Percentiles rank a stretch among this genome's conserved stretches.
Conservation (phyloP, 2,329 filamentous ascomycete genomes). For the Lecanicillium sp. region DNA sequence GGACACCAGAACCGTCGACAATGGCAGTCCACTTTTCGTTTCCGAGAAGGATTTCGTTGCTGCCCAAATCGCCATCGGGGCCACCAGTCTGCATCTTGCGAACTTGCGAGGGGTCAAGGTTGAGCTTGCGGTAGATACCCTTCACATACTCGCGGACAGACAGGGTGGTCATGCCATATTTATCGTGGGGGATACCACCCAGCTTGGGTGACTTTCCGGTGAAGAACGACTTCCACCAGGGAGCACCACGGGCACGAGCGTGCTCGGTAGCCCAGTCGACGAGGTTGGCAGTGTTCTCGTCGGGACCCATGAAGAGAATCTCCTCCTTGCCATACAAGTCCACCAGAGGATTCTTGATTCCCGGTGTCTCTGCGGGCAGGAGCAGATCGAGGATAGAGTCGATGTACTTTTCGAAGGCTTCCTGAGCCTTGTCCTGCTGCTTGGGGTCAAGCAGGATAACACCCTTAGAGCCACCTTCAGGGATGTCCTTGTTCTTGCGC, state of each 20-base stretch:
- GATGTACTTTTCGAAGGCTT: constrained; percentile 99
- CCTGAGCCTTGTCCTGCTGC: constrained; percentile 85
- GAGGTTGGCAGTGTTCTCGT: constrained; percentile 96
- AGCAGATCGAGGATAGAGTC: constrained; percentile 96
- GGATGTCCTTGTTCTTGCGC: constrained; percentile 99
- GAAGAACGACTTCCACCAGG: constrained; percentile 99
- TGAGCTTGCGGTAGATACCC: constrained; percentile 93
- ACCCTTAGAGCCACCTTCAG: constrained; percentile 95
- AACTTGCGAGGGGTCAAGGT: constrained; percentile 76
- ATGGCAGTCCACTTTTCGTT: constrained; percentile 94
- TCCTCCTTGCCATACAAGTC: constrained; percentile 92
- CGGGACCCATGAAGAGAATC: constrained; percentile 96
- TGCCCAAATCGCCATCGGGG: constrained; percentile 91
- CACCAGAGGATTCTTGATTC: constrained; percentile 98
- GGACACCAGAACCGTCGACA: constrained; percentile 91
- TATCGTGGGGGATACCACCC: constrained; percentile 92
- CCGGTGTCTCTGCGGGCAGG: constrained; percentile 79
- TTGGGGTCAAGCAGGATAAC: constrained; percentile 90
- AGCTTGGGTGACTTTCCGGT: constrained; percentile 95
- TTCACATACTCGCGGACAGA: constrained; percentile 94
- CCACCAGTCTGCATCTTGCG: constrained; percentile 96
- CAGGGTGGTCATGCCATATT: constrained; percentile 95
- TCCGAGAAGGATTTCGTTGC: constrained; percentile 92
- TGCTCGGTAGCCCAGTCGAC: constrained; percentile 99
- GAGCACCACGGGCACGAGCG: constrained; percentile 75